Conservation (phyloP, 2,329 filamentous ascomycete species). For the Fusarium denticulatum region DNA sequence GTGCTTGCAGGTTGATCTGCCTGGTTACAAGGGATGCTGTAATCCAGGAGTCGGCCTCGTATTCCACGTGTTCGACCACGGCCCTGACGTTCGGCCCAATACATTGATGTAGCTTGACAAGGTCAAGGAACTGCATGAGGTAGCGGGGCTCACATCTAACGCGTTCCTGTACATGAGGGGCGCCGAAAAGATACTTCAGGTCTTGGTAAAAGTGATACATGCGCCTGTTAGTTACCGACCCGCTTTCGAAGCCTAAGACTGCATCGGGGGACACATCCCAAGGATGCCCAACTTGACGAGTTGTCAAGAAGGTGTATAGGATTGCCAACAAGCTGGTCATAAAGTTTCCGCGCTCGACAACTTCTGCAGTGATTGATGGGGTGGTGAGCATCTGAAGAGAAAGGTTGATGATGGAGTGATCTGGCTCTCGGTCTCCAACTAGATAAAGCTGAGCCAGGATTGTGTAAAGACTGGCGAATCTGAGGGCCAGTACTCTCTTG, state of each 20-base stretch:
- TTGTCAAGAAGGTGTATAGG: constrained; percentile 95
- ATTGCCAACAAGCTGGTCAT: constrained; percentile 95
- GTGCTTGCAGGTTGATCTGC: constrained; percentile 92
- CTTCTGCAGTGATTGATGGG: constrained; percentile 94
- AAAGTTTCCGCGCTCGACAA: constrained; percentile 95
- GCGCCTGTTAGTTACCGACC: constrained; percentile 91
- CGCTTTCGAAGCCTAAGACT: constrained; percentile 90
- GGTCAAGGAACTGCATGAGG: constrained; percentile 90
- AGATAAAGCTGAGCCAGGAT: constrained; percentile 93
- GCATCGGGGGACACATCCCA: constrained; percentile 87
- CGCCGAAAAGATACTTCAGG: constrained; percentile 88
- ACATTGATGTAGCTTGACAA: constrained; percentile 95
- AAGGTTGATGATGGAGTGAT: constrained; percentile 98
- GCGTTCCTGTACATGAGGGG: constrained; percentile 85
- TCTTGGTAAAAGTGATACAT: constrained; percentile 99
- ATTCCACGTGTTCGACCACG: constrained; percentile 95
- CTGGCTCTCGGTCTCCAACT: constrained; percentile 93
- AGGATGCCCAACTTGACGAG: constrained; percentile 92
- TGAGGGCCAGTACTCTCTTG: constrained; percentile 89
- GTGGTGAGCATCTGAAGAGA: constrained; percentile 97
- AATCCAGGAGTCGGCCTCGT: constrained; percentile 98
- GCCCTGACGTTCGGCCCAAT: constrained; percentile 94
- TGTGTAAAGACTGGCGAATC: constrained; percentile 96
- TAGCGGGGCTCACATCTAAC: constrained; percentile 87
- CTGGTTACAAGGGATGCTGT: constrained; percentile 92